Conservation (phyloP, 2,329 filamentous ascomycete species). For the Penicillium thymicola region DNA sequence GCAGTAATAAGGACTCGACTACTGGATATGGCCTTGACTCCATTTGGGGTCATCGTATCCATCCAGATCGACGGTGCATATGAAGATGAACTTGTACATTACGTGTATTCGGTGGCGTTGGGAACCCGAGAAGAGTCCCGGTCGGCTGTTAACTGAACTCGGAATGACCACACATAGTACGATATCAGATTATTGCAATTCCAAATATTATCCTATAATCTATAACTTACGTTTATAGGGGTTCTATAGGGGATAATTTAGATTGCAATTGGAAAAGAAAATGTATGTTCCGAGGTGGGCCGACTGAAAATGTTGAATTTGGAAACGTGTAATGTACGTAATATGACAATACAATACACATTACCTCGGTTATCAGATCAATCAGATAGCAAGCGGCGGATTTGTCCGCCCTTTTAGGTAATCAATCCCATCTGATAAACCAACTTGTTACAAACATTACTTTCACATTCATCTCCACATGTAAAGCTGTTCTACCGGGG, state of each 20-base stretch:
- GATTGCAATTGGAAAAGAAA: neutral
- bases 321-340: neutral
- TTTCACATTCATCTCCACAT: neutral
- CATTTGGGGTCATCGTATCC: slow-evolving; percentile 11
- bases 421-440: slow-evolving; percentile 9
- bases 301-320: neutral
- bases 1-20: slow-evolving; percentile 6
- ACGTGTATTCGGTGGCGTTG: neutral
- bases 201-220: neutral
- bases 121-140: slow-evolving; percentile 3
- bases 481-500: neutral
- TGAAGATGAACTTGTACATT: neutral
- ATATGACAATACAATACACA: neutral
- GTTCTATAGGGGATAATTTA: neutral
- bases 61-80: slow-evolving; percentile 23
- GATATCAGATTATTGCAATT: neutral
- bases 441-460: neutral
- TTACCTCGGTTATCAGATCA: slow-evolving; percentile 13
- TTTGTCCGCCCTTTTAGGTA: neutral
- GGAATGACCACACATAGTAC: too few species aligned
- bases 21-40: slow-evolving; percentile 10
- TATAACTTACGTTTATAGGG: neutral
- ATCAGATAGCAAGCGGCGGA: slow-evolving; percentile 6
- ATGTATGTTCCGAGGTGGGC: neutral
- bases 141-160: neutral